Conservation (phyloP, 78 protist species). For the Dictyostelium purpureum region DNA sequence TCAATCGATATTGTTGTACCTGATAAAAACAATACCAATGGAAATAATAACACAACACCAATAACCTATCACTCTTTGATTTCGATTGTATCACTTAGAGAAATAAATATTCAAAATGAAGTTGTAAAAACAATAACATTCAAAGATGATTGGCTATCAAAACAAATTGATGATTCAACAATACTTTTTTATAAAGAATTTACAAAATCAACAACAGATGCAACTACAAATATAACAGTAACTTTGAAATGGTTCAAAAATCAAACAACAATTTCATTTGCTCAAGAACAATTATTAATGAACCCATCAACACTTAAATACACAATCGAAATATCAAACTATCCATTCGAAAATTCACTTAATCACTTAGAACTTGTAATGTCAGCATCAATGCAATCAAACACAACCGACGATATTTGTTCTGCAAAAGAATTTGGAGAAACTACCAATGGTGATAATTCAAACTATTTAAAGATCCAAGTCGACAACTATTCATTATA, state of each 20-base stretch:
- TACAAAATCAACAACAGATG: not conserved
- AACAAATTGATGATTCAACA: not conserved
- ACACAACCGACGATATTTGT: not conserved
- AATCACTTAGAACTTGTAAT: slow-evolving; percentile 27
- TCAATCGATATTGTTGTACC: too few species aligned
- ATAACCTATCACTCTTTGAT: too few species aligned
- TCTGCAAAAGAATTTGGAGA: not conserved
- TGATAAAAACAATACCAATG: not conserved
- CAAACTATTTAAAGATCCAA: not conserved
- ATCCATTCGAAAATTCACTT: not conserved
- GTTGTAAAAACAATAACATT: not conserved
- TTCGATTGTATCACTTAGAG: slow-evolving; percentile 22
- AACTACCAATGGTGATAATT: not conserved
- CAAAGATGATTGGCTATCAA: not conserved
- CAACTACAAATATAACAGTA: slow-evolving; percentile 7
- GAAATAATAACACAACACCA: not conserved
- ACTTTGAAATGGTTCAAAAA: slow-evolving; percentile 3
- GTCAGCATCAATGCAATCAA: not conserved
- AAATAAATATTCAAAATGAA: not conserved
- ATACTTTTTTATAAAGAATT: not conserved
- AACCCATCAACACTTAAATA: slow-evolving; percentile 26
- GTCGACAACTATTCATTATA: not conserved
- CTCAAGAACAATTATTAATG: not conserved
- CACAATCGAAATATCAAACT: not conserved
- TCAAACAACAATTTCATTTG: slow-evolving; percentile 1